Base-by-base conservation (phyloP, 1,139 yeast species). In the Hansenula lynferdii region DNA sequence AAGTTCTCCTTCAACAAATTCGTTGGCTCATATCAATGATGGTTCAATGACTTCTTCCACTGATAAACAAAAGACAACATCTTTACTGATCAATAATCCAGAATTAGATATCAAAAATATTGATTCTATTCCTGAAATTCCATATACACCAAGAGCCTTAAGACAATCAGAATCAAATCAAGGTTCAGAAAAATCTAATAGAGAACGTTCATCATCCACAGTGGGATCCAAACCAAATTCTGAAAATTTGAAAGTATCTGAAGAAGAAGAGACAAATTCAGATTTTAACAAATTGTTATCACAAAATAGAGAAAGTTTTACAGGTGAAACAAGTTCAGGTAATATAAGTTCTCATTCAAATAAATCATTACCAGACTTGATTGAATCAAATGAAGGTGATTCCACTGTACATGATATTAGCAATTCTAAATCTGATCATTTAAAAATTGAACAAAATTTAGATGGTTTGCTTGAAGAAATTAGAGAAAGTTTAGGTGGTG, bases 381-480 rank as follows among this genome's bases (percentile, higher is more conserved):
- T 42, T 26, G 45, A 43, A 22, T 24, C 30, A 12, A 17, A 24
- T 19, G 44, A 39, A 21, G 41, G 41, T 25, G 48, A 47, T 17
- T 30, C 37, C 3, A 48, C 56, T 7, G 26, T 24, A 6, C 43
- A 41, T 23, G 49, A 41, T 16, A 38, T 41, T 11, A 37, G 42
- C 2, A 45, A 41, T 30, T 37, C 44, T 2, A 43, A 39, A 34
- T 20, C 31, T 30, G 38, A 31, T 17, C 40, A 40, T 22, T 18
- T 29, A 32, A 26, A 38, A 28, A 19, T 21, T 34, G 34, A 31
- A 17, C 34, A 31, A 31, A 35, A 44, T 23, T 17, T 50, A 25
- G 53, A 53, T 31, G 51, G 47, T 1, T 35, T 51, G 22, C 28
- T 53, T 22, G 47, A 48, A 18, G 54, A 53, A 35, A 50, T 53